Percentiles rank a stretch among this genome's conserved stretches.
Conservation (phyloP, 1,284 basidiomycete genomes). For the Cryptococcus jaspeensis region DNA sequence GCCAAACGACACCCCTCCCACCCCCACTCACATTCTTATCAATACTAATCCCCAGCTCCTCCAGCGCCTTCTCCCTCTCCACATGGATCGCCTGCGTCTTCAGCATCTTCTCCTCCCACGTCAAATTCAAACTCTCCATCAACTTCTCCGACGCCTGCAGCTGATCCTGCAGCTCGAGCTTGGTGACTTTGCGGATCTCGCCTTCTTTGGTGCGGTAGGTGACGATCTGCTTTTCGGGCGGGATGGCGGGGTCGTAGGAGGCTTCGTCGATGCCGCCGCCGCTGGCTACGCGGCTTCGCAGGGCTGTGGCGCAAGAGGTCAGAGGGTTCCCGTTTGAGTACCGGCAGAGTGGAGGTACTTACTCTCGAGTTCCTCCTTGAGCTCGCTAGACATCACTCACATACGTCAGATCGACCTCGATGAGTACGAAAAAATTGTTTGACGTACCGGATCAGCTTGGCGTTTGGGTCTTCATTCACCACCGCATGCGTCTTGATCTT, state of each 20-base stretch:
- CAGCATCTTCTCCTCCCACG: slow-evolving; percentile 93
- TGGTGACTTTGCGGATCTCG: slow-evolving; percentile 90
- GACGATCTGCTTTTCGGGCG: slow-evolving; percentile 92
- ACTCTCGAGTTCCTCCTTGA: slow-evolving; percentile 97
- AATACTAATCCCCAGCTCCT: slow-evolving; percentile 95
- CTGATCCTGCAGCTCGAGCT: slow-evolving; percentile 95
- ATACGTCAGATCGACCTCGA: not conserved
- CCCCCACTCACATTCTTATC: slow-evolving; percentile 70
- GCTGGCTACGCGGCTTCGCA: slow-evolving; percentile 46
- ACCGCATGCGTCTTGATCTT: slow-evolving; percentile 99
- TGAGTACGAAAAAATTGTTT: not conserved
- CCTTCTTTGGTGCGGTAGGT: slow-evolving; percentile 92
- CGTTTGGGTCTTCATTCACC: slow-evolving; percentile 98
- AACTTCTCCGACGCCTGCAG: slow-evolving; percentile 94
- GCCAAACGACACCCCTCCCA: not conserved
- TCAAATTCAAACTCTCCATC: slow-evolving; percentile 94
- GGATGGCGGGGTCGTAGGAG: slow-evolving; percentile 81
- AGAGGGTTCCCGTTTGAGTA: slow-evolving; percentile 4
- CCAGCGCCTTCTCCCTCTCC: slow-evolving; percentile 92
- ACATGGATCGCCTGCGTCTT: slow-evolving; percentile 93
- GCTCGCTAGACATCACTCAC: slow-evolving; percentile 70
- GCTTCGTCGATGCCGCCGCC: slow-evolving; percentile 66
- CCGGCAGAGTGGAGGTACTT: slow-evolving; percentile 29
- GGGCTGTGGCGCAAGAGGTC: slow-evolving; percentile 16
- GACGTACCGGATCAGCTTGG: slow-evolving; percentile 71